Evolutionary conservation across 2,329 filamentous ascomycete species (phyloP).

Genomic region (Stemphylium vesicarium): DNA sequence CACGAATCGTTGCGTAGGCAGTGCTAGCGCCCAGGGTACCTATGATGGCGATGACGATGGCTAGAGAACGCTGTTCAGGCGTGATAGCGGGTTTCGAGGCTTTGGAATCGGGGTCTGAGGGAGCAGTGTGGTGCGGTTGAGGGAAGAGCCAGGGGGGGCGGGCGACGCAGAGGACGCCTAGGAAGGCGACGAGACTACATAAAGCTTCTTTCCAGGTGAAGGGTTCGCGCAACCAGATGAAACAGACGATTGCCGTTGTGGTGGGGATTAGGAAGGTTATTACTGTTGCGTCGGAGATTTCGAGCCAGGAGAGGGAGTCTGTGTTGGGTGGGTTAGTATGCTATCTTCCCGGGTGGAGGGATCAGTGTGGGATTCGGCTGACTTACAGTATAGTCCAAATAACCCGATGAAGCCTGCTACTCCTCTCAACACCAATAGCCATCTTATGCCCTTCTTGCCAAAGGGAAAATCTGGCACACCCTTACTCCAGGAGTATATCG

Average conservation of each 20-base stretch:
- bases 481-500: conserved; percentile 73
- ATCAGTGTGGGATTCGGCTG: no score
- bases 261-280: conserved; percentile 83
- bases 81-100: conserved; percentile 46
- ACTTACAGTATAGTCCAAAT: conserved; percentile 39
- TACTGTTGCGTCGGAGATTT: conserved; percentile 83
- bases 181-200: conserved; percentile 73
- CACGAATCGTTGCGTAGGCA: conserved; percentile 75
- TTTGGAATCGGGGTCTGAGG: conserved; percentile 37
- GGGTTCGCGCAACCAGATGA: conserved; percentile 72
- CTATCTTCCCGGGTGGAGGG: no score
- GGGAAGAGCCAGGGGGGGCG: conserved; percentile 66
- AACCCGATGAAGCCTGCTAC: conserved; percentile 35
- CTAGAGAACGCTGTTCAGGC: conserved; percentile 68
- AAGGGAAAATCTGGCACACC: conserved; percentile 43
- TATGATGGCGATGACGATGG: conserved; percentile 71
- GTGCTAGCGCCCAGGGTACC: conserved; percentile 76
- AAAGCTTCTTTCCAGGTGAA: conserved; percentile 79
- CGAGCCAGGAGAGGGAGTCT: conserved; percentile 74
- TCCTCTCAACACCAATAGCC: conserved; percentile 29
- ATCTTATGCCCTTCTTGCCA: conserved; percentile 25
- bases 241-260: conserved; percentile 79
- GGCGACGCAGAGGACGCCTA: conserved; percentile 81
- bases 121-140: conserved; percentile 15
- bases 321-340: neutral